These are phyloP conservation scores for Mytilinidion resinicola DNA, from an alignment of 495 filamentous ascomycete genomes.

Conservation along the genomic window DNA sequence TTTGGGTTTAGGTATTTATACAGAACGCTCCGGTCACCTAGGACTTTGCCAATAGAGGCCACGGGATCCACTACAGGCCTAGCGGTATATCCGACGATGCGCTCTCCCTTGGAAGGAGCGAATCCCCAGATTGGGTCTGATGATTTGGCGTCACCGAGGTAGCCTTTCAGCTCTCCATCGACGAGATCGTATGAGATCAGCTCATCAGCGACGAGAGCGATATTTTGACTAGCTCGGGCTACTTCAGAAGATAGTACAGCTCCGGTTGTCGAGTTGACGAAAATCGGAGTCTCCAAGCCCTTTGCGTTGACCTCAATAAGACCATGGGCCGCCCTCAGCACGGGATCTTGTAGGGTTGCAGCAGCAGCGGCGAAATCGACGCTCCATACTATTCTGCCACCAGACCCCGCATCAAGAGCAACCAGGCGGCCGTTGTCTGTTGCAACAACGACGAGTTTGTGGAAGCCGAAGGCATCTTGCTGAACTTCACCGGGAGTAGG, in stretches of 20 bases:
- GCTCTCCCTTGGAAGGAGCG: slow-evolving; percentile 57
- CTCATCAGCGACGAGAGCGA: background rate
- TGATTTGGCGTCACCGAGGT: slow-evolving; percentile 6
- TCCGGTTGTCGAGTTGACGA: slow-evolving; percentile 27
- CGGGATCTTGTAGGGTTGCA: slow-evolving; percentile 47
- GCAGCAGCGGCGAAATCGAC: slow-evolving; percentile 52
- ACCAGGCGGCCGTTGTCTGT: slow-evolving; percentile 74
- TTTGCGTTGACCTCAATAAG: slow-evolving; percentile 49
- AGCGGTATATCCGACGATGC: slow-evolving; percentile 57
- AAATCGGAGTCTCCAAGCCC: slow-evolving; percentile 6
- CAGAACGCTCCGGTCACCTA: slow-evolving; percentile 82
- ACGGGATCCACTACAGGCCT: slow-evolving; percentile 76
- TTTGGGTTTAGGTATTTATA: slow-evolving; percentile 98
- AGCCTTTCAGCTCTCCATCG: slow-evolving; percentile 29
- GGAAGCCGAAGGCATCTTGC: slow-evolving; percentile 79
- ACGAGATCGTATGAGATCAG: slow-evolving; percentile 28
- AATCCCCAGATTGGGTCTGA: slow-evolving; percentile 59
- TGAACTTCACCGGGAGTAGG: slow-evolving; percentile 49
- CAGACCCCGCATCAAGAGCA: slow-evolving; percentile 67
- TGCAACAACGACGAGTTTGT: slow-evolving; percentile 73
- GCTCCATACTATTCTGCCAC: slow-evolving; percentile 71
- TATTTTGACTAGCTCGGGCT: background rate
- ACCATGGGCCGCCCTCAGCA: slow-evolving; percentile 37
- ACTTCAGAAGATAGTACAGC: slow-evolving; percentile 8
- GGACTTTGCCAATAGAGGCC: slow-evolving; percentile 88